These are phyloP conservation scores for Ophiostoma fasciatum DNA, from an alignment of 2,329 filamentous ascomycete species.

Conservation along the genomic window DNA sequence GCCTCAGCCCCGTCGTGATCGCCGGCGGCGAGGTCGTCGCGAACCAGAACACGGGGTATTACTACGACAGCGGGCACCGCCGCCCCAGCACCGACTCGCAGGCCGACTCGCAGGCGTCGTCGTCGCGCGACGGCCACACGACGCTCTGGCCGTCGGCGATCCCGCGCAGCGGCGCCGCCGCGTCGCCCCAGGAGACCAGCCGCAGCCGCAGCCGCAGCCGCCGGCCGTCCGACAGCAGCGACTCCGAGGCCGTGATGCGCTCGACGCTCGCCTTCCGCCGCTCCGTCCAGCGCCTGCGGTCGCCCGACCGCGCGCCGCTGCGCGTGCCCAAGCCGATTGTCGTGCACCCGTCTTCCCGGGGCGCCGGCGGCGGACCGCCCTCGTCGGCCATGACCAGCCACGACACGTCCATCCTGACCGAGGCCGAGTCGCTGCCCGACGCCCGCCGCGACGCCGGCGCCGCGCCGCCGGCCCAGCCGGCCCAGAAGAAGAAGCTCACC, in stretches of 20 bases:
- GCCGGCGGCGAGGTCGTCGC: constrained; percentile 47
- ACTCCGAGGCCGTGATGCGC: constrained; percentile 35
- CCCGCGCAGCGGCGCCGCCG: constrained; percentile 21
- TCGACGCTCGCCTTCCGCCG: constrained; percentile 39
- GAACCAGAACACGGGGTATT: constrained; percentile 45
- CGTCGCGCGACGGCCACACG: constrained; percentile 26
- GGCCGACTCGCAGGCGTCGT: constrained; percentile 25
- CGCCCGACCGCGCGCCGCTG: constrained; percentile 27
- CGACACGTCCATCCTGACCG: constrained; percentile 41
- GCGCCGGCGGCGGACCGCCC: constrained; percentile 18
- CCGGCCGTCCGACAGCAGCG: constrained; percentile 40
- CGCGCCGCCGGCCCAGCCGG: too few species aligned
- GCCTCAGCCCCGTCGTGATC: constrained; percentile 52
- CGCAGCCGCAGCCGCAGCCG: constrained; percentile 20
- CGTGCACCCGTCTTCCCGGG: constrained; percentile 21
- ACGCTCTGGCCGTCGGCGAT: constrained; percentile 41
- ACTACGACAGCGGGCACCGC: too few species aligned
- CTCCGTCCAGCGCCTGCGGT: constrained; percentile 36
- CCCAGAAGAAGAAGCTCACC: constrained; percentile 39
- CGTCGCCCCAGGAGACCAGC: constrained; percentile 13
- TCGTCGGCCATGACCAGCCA: constrained; percentile 39
- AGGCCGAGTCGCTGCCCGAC: too few species aligned
- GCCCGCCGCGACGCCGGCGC: background rate
- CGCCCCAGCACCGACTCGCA: constrained; percentile 28
- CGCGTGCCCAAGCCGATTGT: constrained; percentile 39